Conservation (phyloP, 306 rosid species). For the Lotus japonicus region DNA sequence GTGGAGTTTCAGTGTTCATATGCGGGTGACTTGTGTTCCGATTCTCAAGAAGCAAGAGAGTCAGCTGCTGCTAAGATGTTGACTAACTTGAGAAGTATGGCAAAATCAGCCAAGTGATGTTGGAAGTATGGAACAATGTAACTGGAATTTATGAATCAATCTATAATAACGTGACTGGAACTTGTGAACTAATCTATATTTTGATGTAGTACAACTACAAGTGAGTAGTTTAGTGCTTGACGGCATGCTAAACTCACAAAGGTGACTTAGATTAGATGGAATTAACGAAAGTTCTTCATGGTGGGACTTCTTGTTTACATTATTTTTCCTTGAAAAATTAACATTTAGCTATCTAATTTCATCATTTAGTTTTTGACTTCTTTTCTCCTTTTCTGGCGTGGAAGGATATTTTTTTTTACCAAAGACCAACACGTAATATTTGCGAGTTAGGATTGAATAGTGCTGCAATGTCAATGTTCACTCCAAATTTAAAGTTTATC, state of each 20-base stretch:
- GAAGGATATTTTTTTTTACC: no score
- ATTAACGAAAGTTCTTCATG: not conserved
- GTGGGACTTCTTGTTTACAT: not conserved
- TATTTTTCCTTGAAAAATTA: not conserved
- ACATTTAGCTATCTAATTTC: not conserved
- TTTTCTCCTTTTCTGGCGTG: not conserved
- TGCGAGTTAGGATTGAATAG: no score
- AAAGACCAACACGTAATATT: no score
- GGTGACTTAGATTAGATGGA: not conserved
- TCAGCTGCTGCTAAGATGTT: conserved; percentile 51
- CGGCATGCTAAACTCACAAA: not conserved
- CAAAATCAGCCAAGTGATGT: conserved; percentile 4
- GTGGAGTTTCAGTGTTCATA: conserved; percentile 38
- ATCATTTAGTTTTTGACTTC: not conserved
- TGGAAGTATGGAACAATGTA: conserved; percentile 6
- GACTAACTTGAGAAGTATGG: conserved; percentile 14
- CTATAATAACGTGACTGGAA: no score
- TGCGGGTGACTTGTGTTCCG: conserved; percentile 23
- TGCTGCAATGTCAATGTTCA: no score
- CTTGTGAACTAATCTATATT: not conserved
- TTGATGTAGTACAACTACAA: no score
- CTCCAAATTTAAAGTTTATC: no score
- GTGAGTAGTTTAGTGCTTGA: no score
- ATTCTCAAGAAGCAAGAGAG: conserved; percentile 40
- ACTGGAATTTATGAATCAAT: not conserved